Conservation (phyloP, 768 basidiomycete genomes). For the Albatrellus ellisii region DNA sequence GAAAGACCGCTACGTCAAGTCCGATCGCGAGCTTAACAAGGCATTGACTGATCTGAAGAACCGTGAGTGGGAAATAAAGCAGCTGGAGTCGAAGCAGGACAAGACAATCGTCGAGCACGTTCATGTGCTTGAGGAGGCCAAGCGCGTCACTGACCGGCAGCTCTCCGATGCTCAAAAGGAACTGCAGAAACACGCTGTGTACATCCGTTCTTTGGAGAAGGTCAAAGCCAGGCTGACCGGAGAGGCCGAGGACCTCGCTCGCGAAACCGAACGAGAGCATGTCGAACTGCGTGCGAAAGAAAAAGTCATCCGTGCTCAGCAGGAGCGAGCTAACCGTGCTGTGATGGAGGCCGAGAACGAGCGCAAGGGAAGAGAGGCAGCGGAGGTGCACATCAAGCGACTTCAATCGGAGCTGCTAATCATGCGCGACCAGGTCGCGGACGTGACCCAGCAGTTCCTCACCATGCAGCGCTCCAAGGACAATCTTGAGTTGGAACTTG, state of each 20-base stretch:
- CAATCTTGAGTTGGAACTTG: slow-evolving; percentile 52
- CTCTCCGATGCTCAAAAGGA: slow-evolving; percentile 72
- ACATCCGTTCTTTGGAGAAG: slow-evolving; percentile 82
- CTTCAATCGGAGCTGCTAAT: slow-evolving; percentile 49
- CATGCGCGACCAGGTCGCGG: slow-evolving; percentile 39
- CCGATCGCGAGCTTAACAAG: slow-evolving; percentile 72
- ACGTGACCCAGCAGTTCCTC: slow-evolving; percentile 38
- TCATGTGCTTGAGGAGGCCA: slow-evolving; percentile 91
- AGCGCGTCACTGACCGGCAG: slow-evolving; percentile 86
- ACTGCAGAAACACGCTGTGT: slow-evolving; percentile 54
- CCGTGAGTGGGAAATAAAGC: slow-evolving; percentile 78
- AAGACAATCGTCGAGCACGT: slow-evolving; percentile 99
- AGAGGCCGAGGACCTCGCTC: slow-evolving; percentile 72
- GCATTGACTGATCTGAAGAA: slow-evolving; percentile 67
- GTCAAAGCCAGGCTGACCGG: slow-evolving; percentile 57
- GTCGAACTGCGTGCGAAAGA: slow-evolving; percentile 54
- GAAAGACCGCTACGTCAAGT: slow-evolving; percentile 56
- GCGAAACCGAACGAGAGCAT: slow-evolving; percentile 62
- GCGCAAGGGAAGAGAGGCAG: slow-evolving; percentile 46
- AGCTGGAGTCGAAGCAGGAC: slow-evolving; percentile 79
- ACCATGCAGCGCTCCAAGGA: slow-evolving; percentile 49
- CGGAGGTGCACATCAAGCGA: slow-evolving; percentile 47
- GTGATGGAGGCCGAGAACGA: slow-evolving; percentile 54
- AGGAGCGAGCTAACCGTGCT: slow-evolving; percentile 44
- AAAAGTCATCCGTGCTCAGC: slow-evolving; percentile 48